Base-by-base conservation (phyloP, 2,329 filamentous ascomycete species). In the Talaromyces funiculosus region DNA sequence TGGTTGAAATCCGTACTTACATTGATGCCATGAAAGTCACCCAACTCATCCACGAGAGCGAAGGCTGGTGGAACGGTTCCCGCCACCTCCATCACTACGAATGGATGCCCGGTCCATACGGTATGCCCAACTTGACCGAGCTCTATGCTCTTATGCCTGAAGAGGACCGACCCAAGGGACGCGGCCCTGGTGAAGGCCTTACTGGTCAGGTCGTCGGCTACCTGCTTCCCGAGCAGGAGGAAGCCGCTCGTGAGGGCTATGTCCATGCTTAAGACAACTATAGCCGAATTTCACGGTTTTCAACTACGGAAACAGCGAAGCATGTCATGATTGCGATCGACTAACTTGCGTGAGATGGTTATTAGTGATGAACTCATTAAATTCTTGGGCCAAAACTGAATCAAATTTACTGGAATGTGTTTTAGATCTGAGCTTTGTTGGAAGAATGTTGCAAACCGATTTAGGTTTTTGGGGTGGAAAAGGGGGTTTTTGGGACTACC, bases 1-100 rank as follows among this genome's bases (percentile, higher is more conserved):
- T 73, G 69, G 68, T 72, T 7, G 70, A 73, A 59, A 68, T 72
- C 2, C 68, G 71, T 6, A 72, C 71, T 0, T 73, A 70, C 43
- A 70, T 72, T 18, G 71, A 73, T 26, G 24, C 38, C 10, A 31
- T 40, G 18, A 31, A 26, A 43, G 63, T 69, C 12, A 64, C 66
- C 2, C 63, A 58, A 31, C 71, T 72, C 26, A 59, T 73, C 38
- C 63, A 68, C 33, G 71, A 72, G 63, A 72, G 72, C 33, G 70
- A 72, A 54, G 62, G 72, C 31, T 72, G 71, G 71, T 71, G 67
- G 68, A 73, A 73, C 40, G 40, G 40, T 9, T 42, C 40, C 40
- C 40, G 40, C 10, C 40, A 42, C 9, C 18, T 64, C 67, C 66
- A 72, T 7, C 70, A 72, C 60, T 38, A 66, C 22, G 64, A 66